Evolutionary conservation across 2,329 filamentous ascomycete species (phyloP), one percentile per base, ranked within the genome.

Genomic region (Pseudogymnoascus sp.): DNA sequence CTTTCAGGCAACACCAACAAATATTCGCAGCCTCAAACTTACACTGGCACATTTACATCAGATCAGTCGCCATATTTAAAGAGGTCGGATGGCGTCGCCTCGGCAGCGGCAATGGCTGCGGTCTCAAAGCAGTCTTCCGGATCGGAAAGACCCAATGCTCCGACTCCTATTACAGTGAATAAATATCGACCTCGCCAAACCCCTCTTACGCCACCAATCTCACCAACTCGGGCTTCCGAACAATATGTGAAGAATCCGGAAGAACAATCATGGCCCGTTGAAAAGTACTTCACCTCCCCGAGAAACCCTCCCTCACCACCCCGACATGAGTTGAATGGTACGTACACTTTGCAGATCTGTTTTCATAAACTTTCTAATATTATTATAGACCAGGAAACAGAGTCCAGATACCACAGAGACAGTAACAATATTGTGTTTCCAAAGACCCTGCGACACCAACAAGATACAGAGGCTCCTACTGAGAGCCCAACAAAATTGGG

Each of bases 141-240:
- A 47, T 26, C 42, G 19, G 28, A 57, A 57, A 57, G 50, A 57
- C 21, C 50, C 17, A 57, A 57, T 57, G 50, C 28, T 9, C 50
- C 50, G 28, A 57, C 50, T 57, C 50, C 50, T 33, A 33, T 57
- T 33, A 33, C 50, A 13, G 50, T 57, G 28, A 57, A 57, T 19
- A 57, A 57, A 57, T 57, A 33, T 57, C 50, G 26, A 19, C 28
- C 28, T 33, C 50, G 50, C 31, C 28, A 57, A 57, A 57, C 50
- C n/a, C 50, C 50, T 33, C 50, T 57, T 57, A 57, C 50, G 11
- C 50, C 50, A 33, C 50, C 50, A 57, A 57, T 57, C n/a, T 57
- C 50, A 19, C 50, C 50, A 57, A 57, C 50, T 57, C 50, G 4
- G 17, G 50, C 50, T 33, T 57, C 50, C 50, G 28, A 57, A 33